These are phyloP conservation scores for Xerocomellus amylosporus DNA, from an alignment of 768 basidiomycete species.

Conservation along the genomic window DNA sequence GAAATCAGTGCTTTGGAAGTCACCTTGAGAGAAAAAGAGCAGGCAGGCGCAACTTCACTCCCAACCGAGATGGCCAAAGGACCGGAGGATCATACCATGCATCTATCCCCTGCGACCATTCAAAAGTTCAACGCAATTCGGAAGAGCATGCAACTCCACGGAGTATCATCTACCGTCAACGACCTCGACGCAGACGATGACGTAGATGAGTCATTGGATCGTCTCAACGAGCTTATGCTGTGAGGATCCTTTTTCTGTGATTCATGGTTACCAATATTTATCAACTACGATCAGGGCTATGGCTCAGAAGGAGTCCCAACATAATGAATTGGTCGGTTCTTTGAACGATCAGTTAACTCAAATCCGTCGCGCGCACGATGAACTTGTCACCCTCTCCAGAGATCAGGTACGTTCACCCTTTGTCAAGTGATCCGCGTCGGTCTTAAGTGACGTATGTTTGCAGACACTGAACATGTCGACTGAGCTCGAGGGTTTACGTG, in stretches of 20 bases:
- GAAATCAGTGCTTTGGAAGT: slow-evolving; percentile 79
- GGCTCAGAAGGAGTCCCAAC: slow-evolving; percentile 94
- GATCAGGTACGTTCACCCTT: slow-evolving; percentile 63
- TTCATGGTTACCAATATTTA: slow-evolving; percentile 10
- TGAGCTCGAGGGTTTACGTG: slow-evolving; percentile 74
- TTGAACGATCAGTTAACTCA: slow-evolving; percentile 65
- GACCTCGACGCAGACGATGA: slow-evolving; percentile 36
- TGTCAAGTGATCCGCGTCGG: not conserved
- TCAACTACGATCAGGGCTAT: slow-evolving; percentile 62
- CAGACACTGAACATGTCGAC: slow-evolving; percentile 85
- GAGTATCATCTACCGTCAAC: slow-evolving; percentile 32
- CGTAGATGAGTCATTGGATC: slow-evolving; percentile 68
- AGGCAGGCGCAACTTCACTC: not conserved
- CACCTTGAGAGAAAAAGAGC: slow-evolving; percentile 41
- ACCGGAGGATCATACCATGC: slow-evolving; percentile 29
- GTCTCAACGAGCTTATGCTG: slow-evolving; percentile 92
- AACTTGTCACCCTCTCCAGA: slow-evolving; percentile 72
- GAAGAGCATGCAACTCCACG: slow-evolving; percentile 56
- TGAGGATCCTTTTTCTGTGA: slow-evolving; percentile 38
- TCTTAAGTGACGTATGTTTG: not conserved
- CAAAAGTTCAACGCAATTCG: slow-evolving; percentile 75
- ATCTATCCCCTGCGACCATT: slow-evolving; percentile 68
- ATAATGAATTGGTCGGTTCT: slow-evolving; percentile 74
- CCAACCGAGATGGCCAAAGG: slow-evolving; percentile 6
- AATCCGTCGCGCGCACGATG: slow-evolving; percentile 78